Conservation (phyloP, 2,329 filamentous ascomycete species). For the Ramularia endophylla region DNA sequence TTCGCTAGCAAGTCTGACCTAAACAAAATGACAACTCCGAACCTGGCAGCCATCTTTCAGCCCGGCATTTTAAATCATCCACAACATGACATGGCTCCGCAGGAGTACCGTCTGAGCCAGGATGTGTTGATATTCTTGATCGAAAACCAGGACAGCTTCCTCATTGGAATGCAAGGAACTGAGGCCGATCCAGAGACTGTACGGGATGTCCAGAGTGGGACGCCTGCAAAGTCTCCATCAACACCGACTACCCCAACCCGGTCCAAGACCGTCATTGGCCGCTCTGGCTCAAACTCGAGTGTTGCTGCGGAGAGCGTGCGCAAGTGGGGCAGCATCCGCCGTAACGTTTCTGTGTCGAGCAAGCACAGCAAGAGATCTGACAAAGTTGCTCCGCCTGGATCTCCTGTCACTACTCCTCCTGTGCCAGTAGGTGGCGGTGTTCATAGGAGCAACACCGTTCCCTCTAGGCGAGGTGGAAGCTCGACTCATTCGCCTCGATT, state of each 20-base stretch:
- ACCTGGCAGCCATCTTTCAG: conserved; percentile 94
- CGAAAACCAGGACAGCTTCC: conserved; percentile 95
- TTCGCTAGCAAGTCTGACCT: conserved; percentile 95
- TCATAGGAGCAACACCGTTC: conserved; percentile 85
- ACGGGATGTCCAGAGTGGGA: conserved; percentile 64
- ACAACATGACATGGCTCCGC: conserved; percentile 87
- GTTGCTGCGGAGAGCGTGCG: conserved; percentile 81
- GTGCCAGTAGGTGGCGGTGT: conserved; percentile 44
- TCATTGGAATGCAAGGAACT: conserved; percentile 98
- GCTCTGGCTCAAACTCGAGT: conserved; percentile 83
- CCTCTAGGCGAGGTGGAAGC: conserved; percentile 68
- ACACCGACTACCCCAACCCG: conserved; percentile 37
- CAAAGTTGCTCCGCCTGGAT: conserved; percentile 63
- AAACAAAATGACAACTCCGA: conserved; percentile 94
- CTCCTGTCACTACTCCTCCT: conserved; percentile 40
- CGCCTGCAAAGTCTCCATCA: conserved; percentile 46
- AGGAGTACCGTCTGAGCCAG: conserved; percentile 91
- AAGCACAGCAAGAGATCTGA: conserved; percentile 72
- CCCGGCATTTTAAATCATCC: conserved; percentile 94
- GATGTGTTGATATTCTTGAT: conserved; percentile 97
- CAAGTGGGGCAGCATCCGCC: conserved; percentile 69
- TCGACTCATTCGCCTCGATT: conserved; percentile 63
- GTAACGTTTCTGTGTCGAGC: conserved; percentile 93
- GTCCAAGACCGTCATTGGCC: conserved; percentile 55
- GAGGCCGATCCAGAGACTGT: conserved; percentile 80